Evolutionary conservation across 169 alveolate species (phyloP).

Genomic region (Cryptosporidium muris): DNA sequence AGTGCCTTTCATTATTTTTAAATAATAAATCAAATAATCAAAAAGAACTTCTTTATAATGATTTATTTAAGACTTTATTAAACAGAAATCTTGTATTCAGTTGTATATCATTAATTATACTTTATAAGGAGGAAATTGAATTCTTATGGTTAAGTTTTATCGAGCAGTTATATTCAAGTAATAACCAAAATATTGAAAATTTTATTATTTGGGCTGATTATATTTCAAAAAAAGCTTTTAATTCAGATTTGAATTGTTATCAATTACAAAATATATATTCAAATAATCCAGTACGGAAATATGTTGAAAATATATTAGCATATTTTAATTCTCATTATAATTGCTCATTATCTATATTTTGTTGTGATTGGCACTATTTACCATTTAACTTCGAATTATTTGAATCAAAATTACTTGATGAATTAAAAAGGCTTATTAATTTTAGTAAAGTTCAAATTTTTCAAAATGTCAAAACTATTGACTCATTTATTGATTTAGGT

Average conservation of each 20-base stretch:
- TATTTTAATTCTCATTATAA: neutral
- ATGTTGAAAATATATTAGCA: conserved; percentile 2
- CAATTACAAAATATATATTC: too few species aligned
- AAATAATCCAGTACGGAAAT: conserved; percentile 1
- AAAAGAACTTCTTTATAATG: too few species aligned
- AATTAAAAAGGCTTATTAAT: too few species aligned
- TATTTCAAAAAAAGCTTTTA: neutral
- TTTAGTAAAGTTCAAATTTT: too few species aligned
- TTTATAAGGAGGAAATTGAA: conserved; percentile 10
- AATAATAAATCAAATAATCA: neutral
- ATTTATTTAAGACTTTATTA: conserved; percentile 3
- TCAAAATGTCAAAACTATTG: too few species aligned
- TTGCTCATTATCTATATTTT: neutral
- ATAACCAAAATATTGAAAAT: neutral
- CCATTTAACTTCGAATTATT: conserved; percentile 23
- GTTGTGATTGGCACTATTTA: conserved; percentile 40
- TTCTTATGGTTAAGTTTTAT: neutral
- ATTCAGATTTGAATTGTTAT: too few species aligned
- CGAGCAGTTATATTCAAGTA: neutral
- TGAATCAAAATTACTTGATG: too few species aligned
- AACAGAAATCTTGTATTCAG: conserved; percentile 15
- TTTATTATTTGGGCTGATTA: conserved; percentile 33
- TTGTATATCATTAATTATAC: conserved; percentile 21
- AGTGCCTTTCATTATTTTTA: conserved; percentile 29
- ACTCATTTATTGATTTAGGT: too few species aligned